A percentile compares a stretch with the other conserved stretches of the same genome.
These are phyloP conservation scores for Effrenium voratum DNA, from an alignment of 73 alveolate genomes.

Conservation along the genomic window DNA sequence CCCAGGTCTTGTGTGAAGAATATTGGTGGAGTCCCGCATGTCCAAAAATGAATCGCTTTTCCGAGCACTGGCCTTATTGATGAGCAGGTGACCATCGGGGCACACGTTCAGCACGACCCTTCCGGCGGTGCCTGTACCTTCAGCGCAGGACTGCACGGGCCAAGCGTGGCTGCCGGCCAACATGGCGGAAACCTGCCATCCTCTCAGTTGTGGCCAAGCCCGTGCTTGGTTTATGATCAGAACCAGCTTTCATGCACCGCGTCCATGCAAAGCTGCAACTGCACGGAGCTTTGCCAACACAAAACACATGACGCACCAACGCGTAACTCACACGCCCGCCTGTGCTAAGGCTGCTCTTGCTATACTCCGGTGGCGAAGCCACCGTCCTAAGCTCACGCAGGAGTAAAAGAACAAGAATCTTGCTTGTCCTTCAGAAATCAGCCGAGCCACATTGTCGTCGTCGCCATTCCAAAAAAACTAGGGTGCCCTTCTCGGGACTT, in stretches of 20 bases:
- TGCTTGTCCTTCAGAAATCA: not conserved
- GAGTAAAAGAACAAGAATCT: not conserved
- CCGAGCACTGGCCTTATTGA: conserved; percentile 38
- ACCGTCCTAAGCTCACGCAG: conserved; percentile 10
- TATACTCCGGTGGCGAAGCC: conserved; percentile 55
- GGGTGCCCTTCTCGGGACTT: conserved; percentile 9
- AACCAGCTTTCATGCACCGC: not conserved
- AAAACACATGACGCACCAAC: not conserved
- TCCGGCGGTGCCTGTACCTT: conserved; percentile 81
- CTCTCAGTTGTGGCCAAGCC: too few relatives aligned
- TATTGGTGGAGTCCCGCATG: too few relatives aligned
- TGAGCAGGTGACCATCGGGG: conserved; percentile 88
- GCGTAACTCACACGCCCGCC: not conserved
- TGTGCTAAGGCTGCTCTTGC: conserved; percentile 44
- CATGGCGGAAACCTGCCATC: too few relatives aligned
- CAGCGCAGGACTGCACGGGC: too few relatives aligned
- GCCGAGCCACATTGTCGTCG: conserved; percentile 32
- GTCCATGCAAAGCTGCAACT: not conserved
- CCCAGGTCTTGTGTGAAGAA: too few relatives aligned
- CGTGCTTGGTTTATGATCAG: too few relatives aligned
- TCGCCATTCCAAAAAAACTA: conserved; percentile 11
- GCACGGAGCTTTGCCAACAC: not conserved
- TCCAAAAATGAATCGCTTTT: too few relatives aligned
- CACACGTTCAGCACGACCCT: conserved; percentile 87
- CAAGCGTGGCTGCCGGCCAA: too few relatives aligned